Evolutionary conservation across 345 rosid genomes (phyloP).

Genomic region (Eucalyptus erythrocorys): DNA sequence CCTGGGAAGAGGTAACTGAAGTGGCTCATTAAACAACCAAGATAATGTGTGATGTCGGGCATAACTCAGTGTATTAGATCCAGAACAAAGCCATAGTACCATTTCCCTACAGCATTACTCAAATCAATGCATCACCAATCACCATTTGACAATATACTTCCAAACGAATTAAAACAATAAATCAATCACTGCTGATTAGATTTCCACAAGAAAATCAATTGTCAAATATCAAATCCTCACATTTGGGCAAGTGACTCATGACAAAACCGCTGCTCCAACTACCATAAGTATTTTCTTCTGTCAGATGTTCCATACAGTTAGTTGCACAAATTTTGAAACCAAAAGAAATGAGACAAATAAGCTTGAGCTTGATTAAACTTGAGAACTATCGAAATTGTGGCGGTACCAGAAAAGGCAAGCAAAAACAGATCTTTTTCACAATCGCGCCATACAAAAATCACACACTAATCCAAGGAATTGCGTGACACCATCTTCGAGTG

Average conservation of each 20-base stretch:
- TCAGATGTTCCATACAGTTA: not conserved
- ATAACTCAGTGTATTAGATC: not conserved
- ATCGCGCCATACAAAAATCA: not conserved
- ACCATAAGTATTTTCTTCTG: not conserved
- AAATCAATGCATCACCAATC: not conserved
- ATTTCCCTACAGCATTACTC: not conserved
- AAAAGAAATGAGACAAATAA: not conserved
- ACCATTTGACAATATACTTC: not conserved
- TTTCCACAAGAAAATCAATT: not conserved
- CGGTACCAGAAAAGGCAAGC: not conserved
- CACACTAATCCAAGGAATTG: not conserved
- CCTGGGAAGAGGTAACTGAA: slow-evolving; percentile 24
- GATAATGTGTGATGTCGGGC: not conserved
- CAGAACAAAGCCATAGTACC: not conserved
- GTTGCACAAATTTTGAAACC: not conserved
- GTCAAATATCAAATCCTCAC: not conserved
- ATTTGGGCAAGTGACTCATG: not conserved
- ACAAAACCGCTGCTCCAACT: not conserved
- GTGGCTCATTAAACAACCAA: not conserved
- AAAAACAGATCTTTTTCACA: not conserved
- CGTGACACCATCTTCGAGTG: not conserved
- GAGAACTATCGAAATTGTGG: not conserved
- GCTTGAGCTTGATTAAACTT: not conserved
- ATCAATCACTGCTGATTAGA: not conserved
- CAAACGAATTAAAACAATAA: not conserved